Evolutionary conservation across 2,329 filamentous ascomycete species (phyloP), one percentile per base, ranked within the genome.

Genomic region (Pseudogymnoascus sp.): DNA sequence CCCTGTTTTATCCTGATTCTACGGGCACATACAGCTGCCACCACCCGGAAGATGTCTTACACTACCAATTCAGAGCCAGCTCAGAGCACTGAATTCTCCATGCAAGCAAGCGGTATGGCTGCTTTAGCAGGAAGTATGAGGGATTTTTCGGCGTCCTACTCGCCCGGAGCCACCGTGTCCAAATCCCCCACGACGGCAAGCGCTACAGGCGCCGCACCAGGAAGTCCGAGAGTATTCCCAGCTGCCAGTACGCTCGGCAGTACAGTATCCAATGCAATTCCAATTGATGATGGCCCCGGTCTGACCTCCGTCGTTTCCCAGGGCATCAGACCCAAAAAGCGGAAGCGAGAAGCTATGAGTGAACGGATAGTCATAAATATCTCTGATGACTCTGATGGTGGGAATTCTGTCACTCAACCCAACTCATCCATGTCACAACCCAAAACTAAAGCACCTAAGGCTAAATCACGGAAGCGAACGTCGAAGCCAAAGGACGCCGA

Each of bases 51-150:
- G 28, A 54, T 54, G 47, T 54, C 47, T 54, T 54, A 54, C 47
- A 32, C 47, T 9, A 54, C 28, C 47, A 54, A 32, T 12, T 32
- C 47, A 50, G 25, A 30, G n/a, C 25, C 47, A 54, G 28, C 47
- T 14, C 47, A 54, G n/a, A 32, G 28, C 47, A 32, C 47, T 22
- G 32, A 32, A 18, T 22, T 5, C 25, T 14, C 47, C 47, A 54
- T 54, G 47, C 47, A 32, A 28, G 28, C 47, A 54, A 54, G 47
- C 59, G 41, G 64, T 60, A 18, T 38, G 38, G 18, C 61, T 62
- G 11, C 38, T 12, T n/a, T 41, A 58, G 6, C 61, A 62, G 34
- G 65, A 65, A 14, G 65, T 37, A 8, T 58, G 58, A 38, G 54
- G 37, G 9, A 63, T 41, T 54, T 54, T 54, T 18, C 11, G 28